Conservation (phyloP, 768 basidiomycete genomes). For the Phaeotremella skinneri region DNA sequence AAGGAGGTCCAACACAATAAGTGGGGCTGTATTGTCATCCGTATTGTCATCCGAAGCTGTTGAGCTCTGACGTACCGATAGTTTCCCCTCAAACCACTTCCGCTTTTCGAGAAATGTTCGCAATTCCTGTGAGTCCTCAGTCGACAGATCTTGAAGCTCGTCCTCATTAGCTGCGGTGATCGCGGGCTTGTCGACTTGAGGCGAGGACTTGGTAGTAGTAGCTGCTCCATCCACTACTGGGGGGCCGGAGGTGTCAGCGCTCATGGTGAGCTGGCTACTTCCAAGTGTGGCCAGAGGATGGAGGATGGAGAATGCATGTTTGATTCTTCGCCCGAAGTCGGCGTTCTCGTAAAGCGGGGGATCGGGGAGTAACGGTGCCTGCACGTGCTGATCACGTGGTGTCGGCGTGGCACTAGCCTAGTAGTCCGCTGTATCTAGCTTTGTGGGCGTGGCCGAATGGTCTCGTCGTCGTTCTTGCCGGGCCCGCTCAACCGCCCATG, state of each 20-base stretch:
- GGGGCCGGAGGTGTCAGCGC: too few relatives aligned
- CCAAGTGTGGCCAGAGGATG: too few relatives aligned
- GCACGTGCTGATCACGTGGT: neutral
- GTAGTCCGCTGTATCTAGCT: too few relatives aligned
- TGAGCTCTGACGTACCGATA: constrained; percentile 27
- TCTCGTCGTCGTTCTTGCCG: neutral
- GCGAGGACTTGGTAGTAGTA: too few relatives aligned
- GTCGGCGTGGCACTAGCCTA: too few relatives aligned
- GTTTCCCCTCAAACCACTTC: constrained; percentile 39
- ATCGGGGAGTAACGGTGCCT: neutral
- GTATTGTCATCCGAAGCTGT: neutral
- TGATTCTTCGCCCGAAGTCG: too few relatives aligned
- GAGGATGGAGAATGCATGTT: too few relatives aligned
- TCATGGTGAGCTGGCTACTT: too few relatives aligned
- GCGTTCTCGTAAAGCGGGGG: neutral
- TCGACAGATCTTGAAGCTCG: constrained; percentile 31
- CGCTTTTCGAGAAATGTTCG: constrained; percentile 38
- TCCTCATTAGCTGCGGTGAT: constrained; percentile 16
- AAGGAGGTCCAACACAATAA: too few relatives aligned
- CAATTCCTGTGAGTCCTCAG: constrained; percentile 36
- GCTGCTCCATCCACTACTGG: too few relatives aligned
- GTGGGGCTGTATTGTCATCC: constrained; percentile 19
- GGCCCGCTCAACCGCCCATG: too few relatives aligned
- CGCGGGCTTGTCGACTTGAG: too few relatives aligned
- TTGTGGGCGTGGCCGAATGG: neutral